phyloP scores from a whole-genome alignment of 2,329 filamentous ascomycete species.

The Dactylonectria macrodidyma region DNA sequence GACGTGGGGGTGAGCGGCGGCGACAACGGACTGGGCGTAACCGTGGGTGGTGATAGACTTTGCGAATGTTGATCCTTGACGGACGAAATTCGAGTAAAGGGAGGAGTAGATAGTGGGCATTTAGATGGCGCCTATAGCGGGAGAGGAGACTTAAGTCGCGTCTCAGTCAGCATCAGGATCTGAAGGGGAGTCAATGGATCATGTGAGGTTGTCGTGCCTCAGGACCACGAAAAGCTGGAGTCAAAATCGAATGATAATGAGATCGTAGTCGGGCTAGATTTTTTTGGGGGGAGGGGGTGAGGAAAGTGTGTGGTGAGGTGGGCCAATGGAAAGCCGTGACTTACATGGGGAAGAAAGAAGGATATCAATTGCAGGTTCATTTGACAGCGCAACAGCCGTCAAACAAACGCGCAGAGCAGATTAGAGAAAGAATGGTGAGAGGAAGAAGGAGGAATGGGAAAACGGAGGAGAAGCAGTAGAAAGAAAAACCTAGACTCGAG shows the following conservation, averaged over 20 bases:
- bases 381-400: slow-evolving; percentile 89
- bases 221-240: slow-evolving; percentile 38
- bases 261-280: slow-evolving; percentile 47
- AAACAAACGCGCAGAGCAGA: slow-evolving; percentile 86
- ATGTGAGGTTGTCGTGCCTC: slow-evolving; percentile 39
- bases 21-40: slow-evolving; percentile 98
- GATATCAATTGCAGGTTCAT: slow-evolving; percentile 93
- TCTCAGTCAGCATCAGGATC: slow-evolving; percentile 45
- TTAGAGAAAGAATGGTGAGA: slow-evolving; percentile 43
- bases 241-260: slow-evolving; percentile 47
- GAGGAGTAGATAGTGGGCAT: slow-evolving; percentile 84
- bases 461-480: slow-evolving; percentile 40
- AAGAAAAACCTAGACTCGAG: slow-evolving; percentile 36
- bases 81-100: slow-evolving; percentile 87
- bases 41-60: slow-evolving; percentile 98
- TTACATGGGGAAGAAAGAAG: slow-evolving; percentile 75
- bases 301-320: slow-evolving; percentile 35
- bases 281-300: slow-evolving; percentile 38
- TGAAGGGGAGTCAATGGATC: slow-evolving; percentile 11
- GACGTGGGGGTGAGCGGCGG: slow-evolving; percentile 86
- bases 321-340: slow-evolving; percentile 49
- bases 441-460: slow-evolving; percentile 33
- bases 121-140: slow-evolving; percentile 81
- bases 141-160: slow-evolving; percentile 63
- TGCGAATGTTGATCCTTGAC: slow-evolving; percentile 86